Percentiles rank a stretch among this genome's conserved stretches.
Conservation (phyloP, 208 protist genomes). For the Herpetomonas samuelpessoai region DNA sequence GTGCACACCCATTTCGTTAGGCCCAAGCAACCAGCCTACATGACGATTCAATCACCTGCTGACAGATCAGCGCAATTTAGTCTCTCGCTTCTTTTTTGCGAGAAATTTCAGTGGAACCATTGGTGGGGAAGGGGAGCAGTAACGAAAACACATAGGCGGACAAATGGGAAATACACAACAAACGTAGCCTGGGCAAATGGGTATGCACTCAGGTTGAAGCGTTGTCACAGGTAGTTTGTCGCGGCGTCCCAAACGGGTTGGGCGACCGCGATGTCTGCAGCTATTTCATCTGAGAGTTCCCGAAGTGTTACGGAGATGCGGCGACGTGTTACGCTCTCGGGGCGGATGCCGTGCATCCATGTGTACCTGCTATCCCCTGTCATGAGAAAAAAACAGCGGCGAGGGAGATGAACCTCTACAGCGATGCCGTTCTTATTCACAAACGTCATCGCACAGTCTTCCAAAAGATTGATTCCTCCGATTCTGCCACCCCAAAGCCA, state of each 20-base stretch:
- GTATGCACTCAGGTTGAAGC: too few relatives aligned
- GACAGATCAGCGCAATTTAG: too few relatives aligned
- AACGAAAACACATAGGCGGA: too few relatives aligned
- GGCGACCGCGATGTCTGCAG: constrained; percentile 19
- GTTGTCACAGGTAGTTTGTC: constrained; percentile 58
- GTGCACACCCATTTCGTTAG: too few relatives aligned
- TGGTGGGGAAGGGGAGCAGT: too few relatives aligned
- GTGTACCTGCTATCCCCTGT: constrained; percentile 56
- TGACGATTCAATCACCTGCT: too few relatives aligned
- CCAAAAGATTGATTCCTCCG: constrained; percentile 68
- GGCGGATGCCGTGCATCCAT: constrained; percentile 89
- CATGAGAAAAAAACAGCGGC: constrained; percentile 73
- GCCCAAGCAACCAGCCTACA: too few relatives aligned
- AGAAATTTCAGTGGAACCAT: too few relatives aligned
- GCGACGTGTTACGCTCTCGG: constrained; percentile 47
- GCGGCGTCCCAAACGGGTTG: constrained; percentile 36
- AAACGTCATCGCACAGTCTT: constrained; percentile 77
- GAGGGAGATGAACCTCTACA: constrained; percentile 70
- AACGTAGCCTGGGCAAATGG: too few relatives aligned
- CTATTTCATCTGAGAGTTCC: constrained; percentile 62
- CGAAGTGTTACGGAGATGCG: constrained; percentile 84
- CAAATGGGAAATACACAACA: too few relatives aligned
- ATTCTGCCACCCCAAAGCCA: constrained; percentile 91
- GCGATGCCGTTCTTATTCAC: constrained; percentile 42
- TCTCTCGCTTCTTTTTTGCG: too few relatives aligned